phyloP scores from a whole-genome alignment of 2,329 filamentous ascomycete genomes.

The Conoideocrella luteorostrata region DNA sequence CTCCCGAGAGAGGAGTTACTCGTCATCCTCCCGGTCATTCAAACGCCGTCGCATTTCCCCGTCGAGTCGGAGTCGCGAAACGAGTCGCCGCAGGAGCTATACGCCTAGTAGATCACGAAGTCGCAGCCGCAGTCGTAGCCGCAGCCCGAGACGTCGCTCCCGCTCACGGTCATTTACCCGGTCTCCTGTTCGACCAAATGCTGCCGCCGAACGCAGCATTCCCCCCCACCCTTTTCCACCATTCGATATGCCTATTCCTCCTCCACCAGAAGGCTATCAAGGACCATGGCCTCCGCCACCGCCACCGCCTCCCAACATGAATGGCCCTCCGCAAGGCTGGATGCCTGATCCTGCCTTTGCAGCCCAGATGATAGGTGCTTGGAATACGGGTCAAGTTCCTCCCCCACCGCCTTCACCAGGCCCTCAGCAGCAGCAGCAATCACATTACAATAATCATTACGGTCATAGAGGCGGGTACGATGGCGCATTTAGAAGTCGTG shows the following conservation, averaged over 20 bases:
- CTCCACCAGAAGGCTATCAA: conserved; percentile 31
- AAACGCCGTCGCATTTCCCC: conserved; percentile 24
- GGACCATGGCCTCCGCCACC: conserved; percentile 34
- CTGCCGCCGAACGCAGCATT: neutral
- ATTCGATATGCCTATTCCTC: conserved; percentile 18
- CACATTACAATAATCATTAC: conserved; percentile 16
- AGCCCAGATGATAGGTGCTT: conserved; percentile 21
- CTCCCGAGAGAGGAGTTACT: conserved; percentile 17
- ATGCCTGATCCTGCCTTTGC: conserved; percentile 20
- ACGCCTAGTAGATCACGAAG: conserved; percentile 24
- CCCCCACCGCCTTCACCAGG: conserved; percentile 16
- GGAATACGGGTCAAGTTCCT: conserved; percentile 16
- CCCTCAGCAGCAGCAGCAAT: conserved; percentile 5
- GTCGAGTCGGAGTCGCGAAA: conserved; percentile 17
- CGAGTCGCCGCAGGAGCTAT: conserved; percentile 18
- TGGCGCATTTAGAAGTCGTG: conserved; percentile 19
- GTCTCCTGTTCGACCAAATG: conserved; percentile 7
- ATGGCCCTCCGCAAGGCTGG: conserved; percentile 19
- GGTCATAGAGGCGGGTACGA: conserved; percentile 23
- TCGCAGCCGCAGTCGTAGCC: conserved; percentile 15
- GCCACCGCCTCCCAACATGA: conserved; percentile 21
- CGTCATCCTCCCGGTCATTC: conserved; percentile 22
- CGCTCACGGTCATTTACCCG: conserved; percentile 15
- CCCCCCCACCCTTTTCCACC: conserved; percentile 18
- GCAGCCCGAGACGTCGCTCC: conserved; percentile 17